These are phyloP conservation scores for Emydomyces testavorans DNA, from an alignment of 2,329 filamentous ascomycete genomes.

Conservation along the genomic window DNA sequence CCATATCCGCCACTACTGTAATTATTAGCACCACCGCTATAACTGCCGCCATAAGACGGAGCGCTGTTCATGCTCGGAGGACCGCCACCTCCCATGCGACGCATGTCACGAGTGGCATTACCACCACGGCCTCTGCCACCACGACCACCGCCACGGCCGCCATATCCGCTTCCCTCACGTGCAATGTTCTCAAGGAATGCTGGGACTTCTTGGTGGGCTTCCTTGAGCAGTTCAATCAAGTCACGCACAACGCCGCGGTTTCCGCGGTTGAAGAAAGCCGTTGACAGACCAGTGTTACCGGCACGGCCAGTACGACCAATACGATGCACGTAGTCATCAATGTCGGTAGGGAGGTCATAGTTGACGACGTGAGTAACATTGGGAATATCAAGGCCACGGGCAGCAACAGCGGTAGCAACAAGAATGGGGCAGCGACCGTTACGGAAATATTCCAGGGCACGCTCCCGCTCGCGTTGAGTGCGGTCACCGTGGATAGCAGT, in stretches of 20 bases:
- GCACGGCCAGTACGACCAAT: conserved; percentile 99
- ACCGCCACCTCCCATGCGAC: conserved; percentile 47
- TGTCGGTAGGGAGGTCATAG: conserved; percentile 97
- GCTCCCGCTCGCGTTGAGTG: conserved; percentile 97
- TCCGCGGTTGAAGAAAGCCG: conserved; percentile 98
- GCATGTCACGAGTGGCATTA: conserved; percentile 72
- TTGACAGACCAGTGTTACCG: conserved; percentile 95
- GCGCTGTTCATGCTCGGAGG: conserved; percentile 25
- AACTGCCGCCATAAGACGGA: conserved; percentile 28
- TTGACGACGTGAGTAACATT: conserved; percentile 97
- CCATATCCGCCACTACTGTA: conserved; percentile 22
- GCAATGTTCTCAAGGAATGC: conserved; percentile 93
- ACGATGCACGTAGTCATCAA: conserved; percentile 97
- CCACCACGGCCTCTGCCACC: conserved; percentile 55
- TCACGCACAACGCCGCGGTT: conserved; percentile 97
- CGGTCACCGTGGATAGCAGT: conserved; percentile 98
- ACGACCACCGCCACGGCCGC: conserved; percentile 56
- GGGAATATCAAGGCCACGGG: conserved; percentile 81
- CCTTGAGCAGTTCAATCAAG: conserved; percentile 93
- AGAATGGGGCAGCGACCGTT: conserved; percentile 91
- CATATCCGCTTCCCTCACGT: conserved; percentile 75
- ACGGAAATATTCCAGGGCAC: conserved; percentile 93
- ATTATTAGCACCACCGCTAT: conserved; percentile 18
- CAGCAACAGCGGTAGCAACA: conserved; percentile 92
- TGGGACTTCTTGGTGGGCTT: conserved; percentile 95